Conservation (phyloP, 257 asterid genomes). For the Cordia subcordata region DNA sequence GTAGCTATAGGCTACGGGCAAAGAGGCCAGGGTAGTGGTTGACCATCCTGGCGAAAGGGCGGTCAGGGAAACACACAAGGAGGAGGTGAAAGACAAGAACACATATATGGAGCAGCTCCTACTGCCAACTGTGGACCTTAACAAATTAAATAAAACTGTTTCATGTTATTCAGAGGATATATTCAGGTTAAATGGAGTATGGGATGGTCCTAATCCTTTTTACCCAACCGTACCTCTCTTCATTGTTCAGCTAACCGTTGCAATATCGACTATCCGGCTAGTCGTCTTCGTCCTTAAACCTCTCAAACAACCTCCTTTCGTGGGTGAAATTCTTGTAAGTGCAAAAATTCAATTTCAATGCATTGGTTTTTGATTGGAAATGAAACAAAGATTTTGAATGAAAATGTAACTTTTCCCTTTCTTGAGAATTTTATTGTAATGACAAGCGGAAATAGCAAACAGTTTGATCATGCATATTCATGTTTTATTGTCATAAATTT, state of each 20-base stretch:
- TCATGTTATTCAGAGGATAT: constrained; percentile 67
- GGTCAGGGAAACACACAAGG: background rate
- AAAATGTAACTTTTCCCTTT: no score
- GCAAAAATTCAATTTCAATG: background rate
- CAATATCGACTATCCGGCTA: constrained; percentile 50
- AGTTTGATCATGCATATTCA: no score
- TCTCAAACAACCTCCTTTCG: constrained; percentile 68
- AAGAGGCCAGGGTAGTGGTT: background rate
- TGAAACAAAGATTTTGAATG: no score
- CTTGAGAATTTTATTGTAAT: no score
- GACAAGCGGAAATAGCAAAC: no score
- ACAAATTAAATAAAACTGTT: constrained; percentile 35
- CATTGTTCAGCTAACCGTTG: constrained; percentile 58
- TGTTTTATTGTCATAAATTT: no score
- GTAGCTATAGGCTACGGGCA: background rate
- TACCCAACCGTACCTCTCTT: constrained; percentile 86
- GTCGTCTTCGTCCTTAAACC: constrained; percentile 43
- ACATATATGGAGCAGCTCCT: background rate
- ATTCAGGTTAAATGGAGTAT: constrained; percentile 79
- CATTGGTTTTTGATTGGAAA: no score
- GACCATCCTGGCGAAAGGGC: background rate
- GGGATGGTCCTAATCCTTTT: constrained; percentile 95
- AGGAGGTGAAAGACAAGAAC: background rate
- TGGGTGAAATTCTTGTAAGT: constrained; percentile 75
- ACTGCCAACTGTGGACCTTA: constrained; percentile 20